A percentile compares a stretch with the other conserved stretches of the same genome.
Conservation (phyloP, 179 eudicot genomes). For the Carnegiea gigantea region DNA sequence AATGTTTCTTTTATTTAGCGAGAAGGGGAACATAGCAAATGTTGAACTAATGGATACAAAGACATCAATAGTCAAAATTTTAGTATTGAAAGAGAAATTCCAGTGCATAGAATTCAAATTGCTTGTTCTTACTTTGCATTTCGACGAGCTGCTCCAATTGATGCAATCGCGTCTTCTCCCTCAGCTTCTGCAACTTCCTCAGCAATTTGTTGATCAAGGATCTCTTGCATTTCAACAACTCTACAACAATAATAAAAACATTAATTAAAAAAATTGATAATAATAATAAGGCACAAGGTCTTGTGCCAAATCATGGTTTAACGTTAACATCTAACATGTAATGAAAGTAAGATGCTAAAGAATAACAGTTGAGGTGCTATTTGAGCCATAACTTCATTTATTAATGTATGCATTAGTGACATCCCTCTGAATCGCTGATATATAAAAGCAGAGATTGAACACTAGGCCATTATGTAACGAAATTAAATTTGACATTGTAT, state of each 20-base stretch:
- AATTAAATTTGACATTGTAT: too few species aligned
- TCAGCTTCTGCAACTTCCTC: constrained; percentile 99
- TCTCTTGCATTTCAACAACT: constrained; percentile 99
- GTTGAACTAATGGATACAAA: too few species aligned
- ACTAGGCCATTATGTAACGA: too few species aligned
- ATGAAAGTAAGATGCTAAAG: too few species aligned
- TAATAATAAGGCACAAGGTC: background rate
- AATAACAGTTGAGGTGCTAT: too few species aligned
- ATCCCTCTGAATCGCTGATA: too few species aligned
- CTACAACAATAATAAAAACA: constrained; percentile 27
- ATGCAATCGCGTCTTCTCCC: constrained; percentile 84
- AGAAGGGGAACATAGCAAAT: too few species aligned
- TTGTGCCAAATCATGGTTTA: background rate
- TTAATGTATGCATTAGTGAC: background rate
- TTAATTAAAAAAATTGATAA: background rate
- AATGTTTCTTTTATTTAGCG: too few species aligned
- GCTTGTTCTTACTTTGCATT: constrained; percentile 53
- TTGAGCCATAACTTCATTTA: background rate
- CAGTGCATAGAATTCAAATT: too few species aligned
- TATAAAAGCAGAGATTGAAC: too few species aligned
- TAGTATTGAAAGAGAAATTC: too few species aligned
- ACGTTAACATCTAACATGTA: background rate
- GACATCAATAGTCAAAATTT: too few species aligned
- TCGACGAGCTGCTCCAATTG: constrained; percentile 85
- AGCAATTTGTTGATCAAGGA: constrained; percentile 88